Evolutionary conservation across 306 rosid genomes (phyloP), one percentile per base, ranked within the genome.

Genomic region (Dalbergia cultrata): DNA sequence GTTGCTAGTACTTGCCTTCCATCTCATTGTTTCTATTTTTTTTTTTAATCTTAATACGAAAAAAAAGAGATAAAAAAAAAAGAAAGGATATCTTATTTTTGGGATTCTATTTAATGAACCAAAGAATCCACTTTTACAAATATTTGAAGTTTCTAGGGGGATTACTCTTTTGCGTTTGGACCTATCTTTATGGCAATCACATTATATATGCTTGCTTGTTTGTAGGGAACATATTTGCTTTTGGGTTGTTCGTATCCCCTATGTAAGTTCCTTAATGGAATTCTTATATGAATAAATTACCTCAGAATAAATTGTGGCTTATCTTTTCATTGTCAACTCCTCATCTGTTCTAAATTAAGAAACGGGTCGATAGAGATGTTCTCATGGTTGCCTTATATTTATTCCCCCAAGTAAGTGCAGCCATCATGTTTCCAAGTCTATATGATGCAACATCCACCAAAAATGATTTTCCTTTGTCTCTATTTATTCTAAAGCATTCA

Each of bases 171-270:
- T 21, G 22, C 0, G 22, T 21, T 21, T 21, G 22, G 22, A 21
- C 22, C 22, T 21, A 21, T 21, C 22, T 21, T 21, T 21, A 21
- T 21, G 22, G 22, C 1, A 21, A 21, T 21, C 22, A 21, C 22
- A 52, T 8, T 9, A 41, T 85, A 18, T 47, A 39, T 61, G 37
- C 33, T 61, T 72, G 14, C 22, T 70, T 78, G 19, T 18, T 80
- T 89, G 74, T 89, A 95, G 99, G 95, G 81, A 93, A 95, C 74
- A 50, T 95, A 72, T 95, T 93, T 89, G 99, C 99, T 56, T 82
- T 95, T 75, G 97, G 97, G 86, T 87, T 95, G 63, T 95, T 95
- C 85, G 80, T 93, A 45, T 95, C 97, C 5, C 99, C 99, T 21
- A 83, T 90, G 99, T 95, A 89, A 91, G 99, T 90, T 85, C 72